Evolutionary conservation across 2,329 filamentous ascomycete species (phyloP), one percentile per base, ranked within the genome.

Genomic region (Xylariaceae sp.): DNA sequence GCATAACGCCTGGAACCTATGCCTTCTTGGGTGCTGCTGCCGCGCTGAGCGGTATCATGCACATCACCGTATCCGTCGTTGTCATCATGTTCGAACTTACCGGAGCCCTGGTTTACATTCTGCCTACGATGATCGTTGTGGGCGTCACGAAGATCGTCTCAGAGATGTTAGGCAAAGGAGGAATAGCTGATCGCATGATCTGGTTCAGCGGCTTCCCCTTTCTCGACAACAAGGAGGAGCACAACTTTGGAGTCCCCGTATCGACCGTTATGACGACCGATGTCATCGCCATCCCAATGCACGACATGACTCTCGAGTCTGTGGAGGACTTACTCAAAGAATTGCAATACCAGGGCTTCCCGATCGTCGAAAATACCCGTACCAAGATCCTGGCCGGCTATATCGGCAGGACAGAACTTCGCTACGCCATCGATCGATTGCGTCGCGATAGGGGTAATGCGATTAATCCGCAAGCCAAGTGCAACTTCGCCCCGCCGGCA

Each of bases 51-150:
- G 94, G 94, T 8, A 97, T 97, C 70, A 99, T 97, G 93, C 94
- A 97, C 74, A 89, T 99, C 63, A 97, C 93, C 0, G 87, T 99
- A 13, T 95, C 92, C 0, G 92, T 99, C 8, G 93, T 97, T 1
- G 94, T 99, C 69, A 99, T 99, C 74, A 97, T 99, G 94, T 97
- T 97, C 70, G 94, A 99, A 75, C 82, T 99, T 53, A 99, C 94
- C 0, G 94, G 94, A n/a, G 94, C 94, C 5, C 78, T 97, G 61
- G 96, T 92, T 1, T 99, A 99, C 71, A 97, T 99, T 65, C 78
- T 99, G 34, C 94, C 94, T 0, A 97, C 93, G 11, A 99, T 99
- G 94, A 97, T 99, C 67, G 94, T 97, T 0, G 94, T 97, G 2
- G 94, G 94, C 53, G 89, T 97, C 37, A 97, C 93, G 45, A 99